Conservation (phyloP, 148 eudicot genomes). For the Vaccinium macrocarpon region DNA sequence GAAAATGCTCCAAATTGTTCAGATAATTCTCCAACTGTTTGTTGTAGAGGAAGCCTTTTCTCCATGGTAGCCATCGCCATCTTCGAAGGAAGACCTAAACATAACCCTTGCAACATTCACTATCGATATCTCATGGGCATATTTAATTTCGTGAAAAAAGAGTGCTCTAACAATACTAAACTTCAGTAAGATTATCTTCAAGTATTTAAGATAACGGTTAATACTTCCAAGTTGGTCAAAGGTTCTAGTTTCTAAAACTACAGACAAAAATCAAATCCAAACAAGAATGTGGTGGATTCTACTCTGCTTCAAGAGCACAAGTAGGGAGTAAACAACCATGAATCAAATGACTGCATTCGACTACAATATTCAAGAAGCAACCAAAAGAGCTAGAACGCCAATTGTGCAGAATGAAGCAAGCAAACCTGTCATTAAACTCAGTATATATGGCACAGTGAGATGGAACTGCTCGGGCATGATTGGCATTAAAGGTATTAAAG, state of each 20-base stretch:
- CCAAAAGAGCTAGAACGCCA: neutral
- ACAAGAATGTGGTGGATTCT: neutral
- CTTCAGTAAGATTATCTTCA: neutral
- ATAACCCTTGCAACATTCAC: neutral
- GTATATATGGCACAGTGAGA: slow-evolving; percentile 31
- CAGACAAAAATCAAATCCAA: neutral
- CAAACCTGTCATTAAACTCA: slow-evolving; percentile 45
- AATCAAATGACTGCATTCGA: no score
- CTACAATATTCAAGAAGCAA: neutral
- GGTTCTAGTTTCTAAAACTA: neutral
- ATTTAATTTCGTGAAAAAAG: neutral
- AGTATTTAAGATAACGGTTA: neutral
- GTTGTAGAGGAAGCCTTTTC: slow-evolving; percentile 41
- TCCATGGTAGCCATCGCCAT: slow-evolving; percentile 37
- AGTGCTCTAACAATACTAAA: neutral
- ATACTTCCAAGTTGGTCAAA: neutral
- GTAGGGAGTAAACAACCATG: neutral
- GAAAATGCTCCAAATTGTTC: slow-evolving; percentile 41
- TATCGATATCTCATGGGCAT: neutral
- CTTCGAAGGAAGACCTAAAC: slow-evolving; percentile 37
- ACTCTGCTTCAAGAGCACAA: neutral
- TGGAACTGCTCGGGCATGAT: slow-evolving; percentile 42
- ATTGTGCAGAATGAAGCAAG: neutral
- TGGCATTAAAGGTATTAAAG: slow-evolving; percentile 35
- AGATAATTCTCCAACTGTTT: slow-evolving; percentile 47